A percentile compares a stretch with the other conserved stretches of the same genome.
These are phyloP conservation scores for Annona cherimola DNA, from an alignment of 164 flowering plant genomes.

Conservation along the genomic window DNA sequence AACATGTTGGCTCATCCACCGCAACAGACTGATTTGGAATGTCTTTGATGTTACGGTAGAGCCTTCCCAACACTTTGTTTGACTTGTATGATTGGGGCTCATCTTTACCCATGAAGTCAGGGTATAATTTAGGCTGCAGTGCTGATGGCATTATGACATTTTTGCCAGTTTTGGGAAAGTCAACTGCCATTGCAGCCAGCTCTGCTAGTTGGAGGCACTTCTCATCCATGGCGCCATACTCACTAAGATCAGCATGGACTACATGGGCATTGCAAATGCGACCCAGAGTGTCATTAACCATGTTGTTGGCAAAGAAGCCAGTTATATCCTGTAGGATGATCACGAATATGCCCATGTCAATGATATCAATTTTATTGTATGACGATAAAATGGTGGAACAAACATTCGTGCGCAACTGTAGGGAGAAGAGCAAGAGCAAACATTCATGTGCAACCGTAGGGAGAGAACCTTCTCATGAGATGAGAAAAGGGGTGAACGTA, in stretches of 20 bases:
- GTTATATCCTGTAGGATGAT: slow-evolving; percentile 60
- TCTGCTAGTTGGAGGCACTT: slow-evolving; percentile 68
- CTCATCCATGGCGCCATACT: slow-evolving; percentile 72
- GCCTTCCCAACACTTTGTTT: slow-evolving; percentile 60
- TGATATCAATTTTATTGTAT: background rate
- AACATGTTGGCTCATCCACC: slow-evolving; percentile 18
- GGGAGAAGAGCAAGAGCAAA: too few species aligned
- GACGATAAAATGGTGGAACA: too few species aligned
- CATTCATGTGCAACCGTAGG: too few species aligned
- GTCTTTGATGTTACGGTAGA: slow-evolving; percentile 59
- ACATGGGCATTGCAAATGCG: slow-evolving; percentile 92
- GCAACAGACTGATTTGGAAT: slow-evolving; percentile 28
- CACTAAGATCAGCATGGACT: slow-evolving; percentile 88
- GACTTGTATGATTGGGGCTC: slow-evolving; percentile 66
- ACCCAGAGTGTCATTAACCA: slow-evolving; percentile 76
- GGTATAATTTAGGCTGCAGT: slow-evolving; percentile 75
- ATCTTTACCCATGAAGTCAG: slow-evolving; percentile 92
- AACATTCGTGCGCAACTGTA: too few species aligned
- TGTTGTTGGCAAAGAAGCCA: slow-evolving; percentile 62
- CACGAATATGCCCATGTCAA: background rate
- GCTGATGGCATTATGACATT: slow-evolving; percentile 57
- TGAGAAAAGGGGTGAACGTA: too few species aligned
- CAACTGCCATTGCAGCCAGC: slow-evolving; percentile 92
- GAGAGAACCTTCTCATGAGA: too few species aligned
- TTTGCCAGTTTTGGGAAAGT: slow-evolving; percentile 92